Base-by-base conservation (phyloP, 306 rosid genomes). In the Corylus heterophylla region DNA sequence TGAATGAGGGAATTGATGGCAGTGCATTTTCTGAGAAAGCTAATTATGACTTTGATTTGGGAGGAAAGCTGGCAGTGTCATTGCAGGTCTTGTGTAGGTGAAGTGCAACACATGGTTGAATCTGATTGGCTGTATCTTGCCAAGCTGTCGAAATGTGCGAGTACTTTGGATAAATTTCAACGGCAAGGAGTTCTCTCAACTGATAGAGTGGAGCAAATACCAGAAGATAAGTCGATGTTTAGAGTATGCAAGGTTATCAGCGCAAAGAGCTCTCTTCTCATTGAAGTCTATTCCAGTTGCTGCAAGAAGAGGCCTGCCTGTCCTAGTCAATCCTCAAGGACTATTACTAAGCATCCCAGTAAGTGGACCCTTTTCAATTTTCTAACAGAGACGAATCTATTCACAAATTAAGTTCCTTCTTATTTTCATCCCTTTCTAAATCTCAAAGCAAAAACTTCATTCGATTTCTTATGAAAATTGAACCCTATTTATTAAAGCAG, bases 101-200 rank as follows among this genome's bases (percentile, higher is more conserved):
- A 83, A 74, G 85, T 93, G 81, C 97, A 96, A 13, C 89, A 80
- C 85, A 86, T 95, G 99, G 67, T 66, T 74, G 98, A 95, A 86
- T 84, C 89, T 47, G 98, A 95, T 75, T 95, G 99, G 99, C 78
- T 95, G 78, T 89, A 93, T 89, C 94, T 95, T 76, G 90, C 91
- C 0, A 77, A 84, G 83, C 71, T 93, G 79, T 84, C 88, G 3
- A 86, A 89, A 74, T 61, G 80, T 80, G 54, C 64, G 13, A 42
- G 72, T 18, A 79, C 75, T 72, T 75, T 80, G 1, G 63, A 81
- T 49, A 82, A 71, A 51, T 78, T 64, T 56, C 87, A 74, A 66
- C 84, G 75, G 77, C 54, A 27, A 9, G 76, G 54, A 51, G 74
- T 12, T 74, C 13, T 25, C 61, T 79, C 71, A 4, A 75, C 52